These are phyloP conservation scores for Paraleonurus japonicus DNA, from an alignment of 257 asterid species.

Conservation along the genomic window DNA sequence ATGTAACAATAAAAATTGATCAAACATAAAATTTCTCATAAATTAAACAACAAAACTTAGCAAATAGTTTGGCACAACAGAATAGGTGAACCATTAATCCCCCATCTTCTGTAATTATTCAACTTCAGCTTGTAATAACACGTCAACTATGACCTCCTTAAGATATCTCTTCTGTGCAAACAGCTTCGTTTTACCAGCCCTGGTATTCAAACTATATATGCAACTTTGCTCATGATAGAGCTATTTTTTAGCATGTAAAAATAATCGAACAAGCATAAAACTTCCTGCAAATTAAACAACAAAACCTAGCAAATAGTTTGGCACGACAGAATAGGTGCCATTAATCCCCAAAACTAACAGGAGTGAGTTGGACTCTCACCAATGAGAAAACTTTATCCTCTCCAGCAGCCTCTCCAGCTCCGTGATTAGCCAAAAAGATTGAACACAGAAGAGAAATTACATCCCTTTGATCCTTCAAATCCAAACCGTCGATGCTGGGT, in stretches of 20 bases:
- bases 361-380: conserved; percentile 41
- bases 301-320: conserved; percentile 5
- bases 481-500: conserved; percentile 38
- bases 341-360: neutral
- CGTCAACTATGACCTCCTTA: too few relatives aligned
- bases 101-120: too few relatives aligned
- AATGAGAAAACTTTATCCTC: conserved; percentile 52
- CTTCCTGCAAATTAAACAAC: neutral
- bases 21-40: neutral
- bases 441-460: conserved; percentile 66
- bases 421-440: conserved; percentile 75
- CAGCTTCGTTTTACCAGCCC: neutral
- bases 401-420: conserved; percentile 68
- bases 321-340: neutral
- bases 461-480: conserved; percentile 39
- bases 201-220: neutral
- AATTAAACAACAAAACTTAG: conserved; percentile 5
- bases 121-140: too few relatives aligned
- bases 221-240: neutral
- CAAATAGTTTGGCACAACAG: neutral
- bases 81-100: neutral
- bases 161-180: neutral
- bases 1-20: conserved; percentile 3
- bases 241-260: neutral
- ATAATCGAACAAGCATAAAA: neutral